Percentiles rank a stretch among this genome's conserved stretches.
These are phyloP conservation scores for Neostapfia colusana DNA, from an alignment of 176 grass and related monocot species.

Conservation along the genomic window DNA sequence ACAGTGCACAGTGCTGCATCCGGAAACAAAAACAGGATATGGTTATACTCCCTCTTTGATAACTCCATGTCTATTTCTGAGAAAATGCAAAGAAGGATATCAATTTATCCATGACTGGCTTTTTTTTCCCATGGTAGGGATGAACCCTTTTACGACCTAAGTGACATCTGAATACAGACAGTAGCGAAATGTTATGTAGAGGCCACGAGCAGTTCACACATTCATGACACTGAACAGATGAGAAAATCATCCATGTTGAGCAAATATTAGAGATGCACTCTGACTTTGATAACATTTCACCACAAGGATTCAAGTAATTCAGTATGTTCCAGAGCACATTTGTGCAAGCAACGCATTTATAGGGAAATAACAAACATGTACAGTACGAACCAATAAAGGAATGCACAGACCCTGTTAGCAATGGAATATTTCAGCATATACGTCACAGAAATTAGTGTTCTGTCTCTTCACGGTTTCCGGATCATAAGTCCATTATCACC, in stretches of 20 bases:
- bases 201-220: neutral
- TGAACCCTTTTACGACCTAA: neutral
- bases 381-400: neutral
- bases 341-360: neutral
- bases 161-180: neutral
- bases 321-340: neutral
- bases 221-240: neutral
- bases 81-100: neutral
- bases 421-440: conserved; percentile 29
- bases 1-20: neutral
- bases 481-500: neutral
- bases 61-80: neutral
- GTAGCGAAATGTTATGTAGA: neutral
- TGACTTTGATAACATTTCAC: neutral
- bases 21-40: neutral
- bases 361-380: neutral
- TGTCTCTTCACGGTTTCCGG: neutral
- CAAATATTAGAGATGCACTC: neutral
- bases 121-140: too few relatives aligned
- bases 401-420: neutral
- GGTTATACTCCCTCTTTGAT: neutral
- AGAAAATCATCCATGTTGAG: neutral
- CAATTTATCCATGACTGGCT: neutral
- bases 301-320: neutral
- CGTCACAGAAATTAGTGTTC: conserved; percentile 6